Evolutionary conservation across 2,329 filamentous ascomycete genomes (phyloP).

Genomic region (Chaetomium strumarium): DNA sequence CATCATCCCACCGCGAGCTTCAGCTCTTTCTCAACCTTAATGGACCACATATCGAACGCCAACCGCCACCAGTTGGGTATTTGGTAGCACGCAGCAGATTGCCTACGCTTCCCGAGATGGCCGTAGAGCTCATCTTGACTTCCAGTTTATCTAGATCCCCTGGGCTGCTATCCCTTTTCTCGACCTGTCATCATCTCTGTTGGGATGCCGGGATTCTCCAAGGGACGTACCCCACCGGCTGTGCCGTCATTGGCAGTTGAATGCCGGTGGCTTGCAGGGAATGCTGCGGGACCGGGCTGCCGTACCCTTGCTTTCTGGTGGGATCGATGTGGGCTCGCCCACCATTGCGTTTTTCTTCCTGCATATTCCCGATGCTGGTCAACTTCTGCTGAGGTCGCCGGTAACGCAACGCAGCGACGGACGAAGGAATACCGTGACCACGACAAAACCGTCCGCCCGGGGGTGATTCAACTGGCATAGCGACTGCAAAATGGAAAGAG

Average conservation of each 20-base stretch:
- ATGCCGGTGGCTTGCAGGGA: conserved; percentile 12
- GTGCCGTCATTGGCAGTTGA: conserved; percentile 19
- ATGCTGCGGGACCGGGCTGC: conserved; percentile 4
- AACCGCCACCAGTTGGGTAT: not conserved
- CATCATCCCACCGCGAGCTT: no score
- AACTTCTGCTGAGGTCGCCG: conserved; percentile 1
- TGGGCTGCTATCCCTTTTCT: no score
- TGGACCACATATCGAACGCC: not conserved
- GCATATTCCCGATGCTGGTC: conserved; percentile 11
- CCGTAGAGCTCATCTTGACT: not conserved
- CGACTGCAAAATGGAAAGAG: no score
- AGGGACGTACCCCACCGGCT: conserved; percentile 10
- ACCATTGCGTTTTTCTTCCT: conserved; percentile 11
- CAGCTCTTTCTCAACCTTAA: no score
- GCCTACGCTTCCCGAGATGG: not conserved
- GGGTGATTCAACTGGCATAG: no score
- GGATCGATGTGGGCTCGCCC: conserved; percentile 6
- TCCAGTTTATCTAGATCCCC: not conserved
- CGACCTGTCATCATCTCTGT: not conserved
- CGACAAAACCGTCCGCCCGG: no score
- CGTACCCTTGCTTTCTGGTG: conserved; percentile 15
- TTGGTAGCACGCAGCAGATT: conserved; percentile 2
- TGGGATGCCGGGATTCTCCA: not conserved
- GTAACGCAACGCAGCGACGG: conserved; percentile 4
- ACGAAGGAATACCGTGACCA: no score